Evolutionary conservation across 805 yeast species (phyloP), one percentile per base, ranked within the genome.

Genomic region (Lipomyces sp.): DNA sequence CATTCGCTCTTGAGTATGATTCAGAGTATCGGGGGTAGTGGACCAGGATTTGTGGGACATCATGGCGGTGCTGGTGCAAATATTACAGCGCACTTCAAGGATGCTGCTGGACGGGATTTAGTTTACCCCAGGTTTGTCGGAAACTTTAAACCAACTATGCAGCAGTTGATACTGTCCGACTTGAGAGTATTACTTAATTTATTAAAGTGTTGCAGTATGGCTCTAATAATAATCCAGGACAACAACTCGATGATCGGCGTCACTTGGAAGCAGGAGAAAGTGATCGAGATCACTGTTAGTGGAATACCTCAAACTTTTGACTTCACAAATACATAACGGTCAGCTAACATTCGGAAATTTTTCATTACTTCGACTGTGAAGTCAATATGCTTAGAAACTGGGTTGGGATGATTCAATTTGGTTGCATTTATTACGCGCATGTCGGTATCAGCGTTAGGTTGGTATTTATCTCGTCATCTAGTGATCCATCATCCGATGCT

Each of bases 1-100:
- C 71, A 67, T 39, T 69, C 72, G 53, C 60, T 70, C 53, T 61
- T 70, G 59, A 65, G 72, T 50, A 60, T 70, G 53, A 60, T 70
- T 15, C 71, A 70, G 55, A 68, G 71, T 53, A 68, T 68, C 15
- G 70, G 71, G 4, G 67, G 67, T 5, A 62, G 64, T 30, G 65
- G 56, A 13, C 59, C 65, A 15, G 53, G 54, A 29, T 10, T 34
- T 7, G 29, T 15, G 42, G 60, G 53, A 32, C 13, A n/a, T 13
- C 58, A 35, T 51, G 33, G 45, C 10, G 48, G 42, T 29, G 34
- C 15, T 15, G 53, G 57, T 34, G 57, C 55, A 3, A 61, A 48
- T 35, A 58, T 58, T 39, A 54, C 57, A 10, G 57, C 60, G n/a
- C 64, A 59, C 62, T 61, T 61, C 35, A 57, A 32, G 13, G 65